Conservation (phyloP, 306 rosid genomes). For the Castanospermum australe region DNA sequence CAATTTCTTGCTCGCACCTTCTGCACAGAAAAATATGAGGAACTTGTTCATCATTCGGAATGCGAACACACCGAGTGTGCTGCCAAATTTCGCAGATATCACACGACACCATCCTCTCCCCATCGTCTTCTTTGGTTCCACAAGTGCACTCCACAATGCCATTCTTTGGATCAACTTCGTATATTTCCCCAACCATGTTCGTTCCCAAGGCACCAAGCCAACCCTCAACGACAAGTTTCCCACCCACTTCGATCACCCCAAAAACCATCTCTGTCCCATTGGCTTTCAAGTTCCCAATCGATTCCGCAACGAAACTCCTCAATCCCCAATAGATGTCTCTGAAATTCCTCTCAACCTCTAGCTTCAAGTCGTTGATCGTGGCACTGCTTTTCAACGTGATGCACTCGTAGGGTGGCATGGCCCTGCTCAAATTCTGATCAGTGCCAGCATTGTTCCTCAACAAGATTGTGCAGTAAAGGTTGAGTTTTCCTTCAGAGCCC, state of each 20-base stretch:
- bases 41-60: conserved; percentile 63
- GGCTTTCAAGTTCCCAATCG: conserved; percentile 41
- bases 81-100: conserved; percentile 90
- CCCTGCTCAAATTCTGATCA: neutral
- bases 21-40: conserved; percentile 78
- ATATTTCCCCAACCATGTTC: conserved; percentile 23
- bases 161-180: conserved; percentile 42
- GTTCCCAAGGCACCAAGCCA: conserved; percentile 20
- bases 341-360: conserved; percentile 67
- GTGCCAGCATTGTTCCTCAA: conserved; percentile 23
- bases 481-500: conserved; percentile 45
- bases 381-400: conserved; percentile 48
- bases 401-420: conserved; percentile 64
- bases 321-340: conserved; percentile 76
- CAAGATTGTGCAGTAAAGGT: conserved; percentile 51
- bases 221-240: conserved; percentile 59
- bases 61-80: conserved; percentile 74
- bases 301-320: conserved; percentile 58
- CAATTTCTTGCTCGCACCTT: conserved; percentile 75
- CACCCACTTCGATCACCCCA: conserved; percentile 57
- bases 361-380: conserved; percentile 64
- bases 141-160: conserved; percentile 59
- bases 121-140: conserved; percentile 86
- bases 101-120: conserved; percentile 78
- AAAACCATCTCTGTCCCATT: conserved; percentile 54